phyloP scores from a whole-genome alignment of 2,329 filamentous ascomycete species.

The Fusarium bulbicola region DNA sequence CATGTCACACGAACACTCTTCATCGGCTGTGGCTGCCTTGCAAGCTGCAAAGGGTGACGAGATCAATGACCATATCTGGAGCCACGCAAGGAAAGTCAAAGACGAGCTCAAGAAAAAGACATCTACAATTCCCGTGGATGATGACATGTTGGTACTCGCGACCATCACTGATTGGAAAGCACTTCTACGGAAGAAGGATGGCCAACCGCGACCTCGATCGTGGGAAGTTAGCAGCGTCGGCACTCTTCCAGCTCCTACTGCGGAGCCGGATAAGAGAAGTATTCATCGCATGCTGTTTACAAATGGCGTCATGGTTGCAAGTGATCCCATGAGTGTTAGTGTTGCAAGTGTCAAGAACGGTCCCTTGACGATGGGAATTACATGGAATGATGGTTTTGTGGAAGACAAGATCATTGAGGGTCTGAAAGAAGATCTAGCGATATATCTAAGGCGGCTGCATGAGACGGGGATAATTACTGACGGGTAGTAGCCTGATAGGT shows the following conservation, averaged over 20 bases:
- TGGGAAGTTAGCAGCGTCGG: conserved; percentile 66
- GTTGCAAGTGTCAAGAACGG: conserved; percentile 56
- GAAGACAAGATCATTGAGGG: conserved; percentile 49
- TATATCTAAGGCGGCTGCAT: conserved; percentile 25
- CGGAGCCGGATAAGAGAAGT: conserved; percentile 38
- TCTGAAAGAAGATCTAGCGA: conserved; percentile 50
- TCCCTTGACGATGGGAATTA: conserved; percentile 53
- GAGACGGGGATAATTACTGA: conserved; percentile 38
- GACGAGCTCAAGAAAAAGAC: conserved; percentile 47
- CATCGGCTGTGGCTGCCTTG: conserved; percentile 38
- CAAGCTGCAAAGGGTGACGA: conserved; percentile 29
- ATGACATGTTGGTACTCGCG: conserved; percentile 53
- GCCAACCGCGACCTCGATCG: conserved; percentile 51
- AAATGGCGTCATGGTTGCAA: conserved; percentile 56
- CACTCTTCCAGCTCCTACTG: conserved; percentile 1
- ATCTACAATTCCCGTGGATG: conserved; percentile 52
- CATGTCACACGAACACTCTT: conserved; percentile 45
- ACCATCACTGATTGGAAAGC: conserved; percentile 55
- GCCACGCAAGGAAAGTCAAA: conserved; percentile 49
- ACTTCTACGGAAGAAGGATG: conserved; percentile 54
- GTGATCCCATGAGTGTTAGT: conserved; percentile 56
- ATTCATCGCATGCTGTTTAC: conserved; percentile 60
- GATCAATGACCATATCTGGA: conserved; percentile 53
- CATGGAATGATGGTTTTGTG: conserved; percentile 59
- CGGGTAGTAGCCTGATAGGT: background rate